A percentile compares a stretch with the other conserved stretches of the same genome.
Conservation (phyloP, 2,329 filamentous ascomycete genomes). For the Rhynchosporium agropyri region DNA sequence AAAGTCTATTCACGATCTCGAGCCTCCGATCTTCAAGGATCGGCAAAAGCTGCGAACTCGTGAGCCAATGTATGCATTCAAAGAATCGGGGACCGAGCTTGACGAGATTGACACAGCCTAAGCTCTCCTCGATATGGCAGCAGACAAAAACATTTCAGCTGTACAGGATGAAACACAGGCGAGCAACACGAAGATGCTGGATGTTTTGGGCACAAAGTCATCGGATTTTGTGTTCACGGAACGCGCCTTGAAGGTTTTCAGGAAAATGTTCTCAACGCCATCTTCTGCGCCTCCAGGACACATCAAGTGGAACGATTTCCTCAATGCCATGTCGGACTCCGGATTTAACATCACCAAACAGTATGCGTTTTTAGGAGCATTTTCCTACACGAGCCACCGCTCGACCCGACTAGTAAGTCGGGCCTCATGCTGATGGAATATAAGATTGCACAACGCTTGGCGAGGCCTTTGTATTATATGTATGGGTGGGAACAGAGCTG, state of each 20-base stretch:
- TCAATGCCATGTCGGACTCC: not conserved
- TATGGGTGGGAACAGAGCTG: slow-evolving; percentile 9
- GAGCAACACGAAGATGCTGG: not conserved
- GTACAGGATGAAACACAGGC: not conserved
- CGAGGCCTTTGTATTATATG: not conserved
- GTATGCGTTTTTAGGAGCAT: not conserved
- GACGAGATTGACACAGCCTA: slow-evolving; percentile 1
- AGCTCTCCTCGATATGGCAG: not conserved
- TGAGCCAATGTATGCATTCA: not conserved
- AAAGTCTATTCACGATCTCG: slow-evolving; percentile 1
- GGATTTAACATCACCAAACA: slow-evolving; percentile 3
- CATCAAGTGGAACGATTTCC: not conserved
- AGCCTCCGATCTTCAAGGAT: not conserved
- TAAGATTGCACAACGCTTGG: not conserved
- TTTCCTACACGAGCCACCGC: not conserved
- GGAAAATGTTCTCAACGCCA: slow-evolving; percentile 3
- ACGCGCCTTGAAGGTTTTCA: slow-evolving; percentile 6
- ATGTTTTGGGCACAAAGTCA: not conserved
- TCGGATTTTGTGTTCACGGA: slow-evolving; percentile 3
- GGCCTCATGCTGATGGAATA: slow-evolving; percentile 3
- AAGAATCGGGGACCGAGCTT: not conserved
- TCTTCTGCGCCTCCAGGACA: not conserved
- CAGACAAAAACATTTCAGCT: not conserved
- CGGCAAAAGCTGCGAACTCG: not conserved
- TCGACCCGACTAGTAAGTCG: not conserved